Evolutionary conservation across 75 land plant genomes (phyloP), one percentile per base, ranked within the genome.

Genomic region (Selaginella tamariscina): DNA sequence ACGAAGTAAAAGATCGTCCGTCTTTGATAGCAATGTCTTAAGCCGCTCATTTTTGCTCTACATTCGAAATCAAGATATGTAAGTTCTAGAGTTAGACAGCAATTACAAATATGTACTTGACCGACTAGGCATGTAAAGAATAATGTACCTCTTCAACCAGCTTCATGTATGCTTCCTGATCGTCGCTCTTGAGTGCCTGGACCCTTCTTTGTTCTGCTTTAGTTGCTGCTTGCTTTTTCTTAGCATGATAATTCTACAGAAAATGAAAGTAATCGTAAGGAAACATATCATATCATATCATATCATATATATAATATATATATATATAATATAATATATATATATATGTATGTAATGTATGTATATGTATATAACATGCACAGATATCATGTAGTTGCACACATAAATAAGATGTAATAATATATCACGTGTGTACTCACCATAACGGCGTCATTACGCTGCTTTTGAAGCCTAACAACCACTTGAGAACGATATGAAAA

Each of bases 71-170:
- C n/a, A n/a, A n/a, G n/a, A n/a, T n/a, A n/a, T n/a, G n/a, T n/a
- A n/a, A n/a, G n/a, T n/a, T n/a, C n/a, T n/a, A n/a, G n/a, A n/a
- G n/a, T n/a, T n/a, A n/a, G n/a, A n/a, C n/a, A n/a, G n/a, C n/a
- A n/a, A n/a, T n/a, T n/a, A n/a, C n/a, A n/a, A n/a, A n/a, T n/a
- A n/a, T n/a, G n/a, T n/a, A n/a, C n/a, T n/a, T n/a, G n/a, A n/a
- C n/a, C n/a, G n/a, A n/a, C n/a, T n/a, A n/a, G n/a, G n/a, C n/a
- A n/a, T n/a, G n/a, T n/a, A n/a, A n/a, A n/a, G n/a, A n/a, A n/a
- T n/a, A n/a, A n/a, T n/a, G n/a, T n/a, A n/a, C n/a, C n/a, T 94
- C 98, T 70, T 94, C 91, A 0, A 94, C 96, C 88, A 94, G 74
- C 32, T 75, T 75, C 98, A 94, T 84, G 72, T 94, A 94, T n/a